phyloP scores from a whole-genome alignment of 176 grass and related monocot genomes.

The Zoysia pacifica region DNA sequence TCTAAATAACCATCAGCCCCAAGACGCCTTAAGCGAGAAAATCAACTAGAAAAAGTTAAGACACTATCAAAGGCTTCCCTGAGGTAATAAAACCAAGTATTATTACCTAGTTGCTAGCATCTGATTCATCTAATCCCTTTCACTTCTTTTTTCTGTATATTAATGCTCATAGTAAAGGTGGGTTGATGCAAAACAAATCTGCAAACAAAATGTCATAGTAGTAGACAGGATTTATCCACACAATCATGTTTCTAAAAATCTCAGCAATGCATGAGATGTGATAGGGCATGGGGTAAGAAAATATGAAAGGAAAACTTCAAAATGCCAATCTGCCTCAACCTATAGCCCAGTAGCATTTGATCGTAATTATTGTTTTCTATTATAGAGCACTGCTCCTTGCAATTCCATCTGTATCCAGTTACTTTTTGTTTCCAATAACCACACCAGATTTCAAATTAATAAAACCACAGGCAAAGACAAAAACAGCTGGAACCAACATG shows the following conservation, averaged over 20 bases:
- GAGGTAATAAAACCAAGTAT: conserved; percentile 36
- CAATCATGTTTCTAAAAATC: not conserved
- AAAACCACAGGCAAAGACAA: not conserved
- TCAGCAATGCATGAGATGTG: not conserved
- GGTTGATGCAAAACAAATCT: not conserved
- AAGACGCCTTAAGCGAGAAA: conserved; percentile 68
- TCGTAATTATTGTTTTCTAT: not conserved
- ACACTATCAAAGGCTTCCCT: conserved; percentile 26
- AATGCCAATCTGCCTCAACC: not conserved
- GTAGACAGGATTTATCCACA: not conserved
- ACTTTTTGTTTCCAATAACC: conserved; percentile 19
- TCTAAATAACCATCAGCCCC: conserved; percentile 80
- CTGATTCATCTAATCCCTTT: not conserved
- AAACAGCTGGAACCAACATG: not conserved
- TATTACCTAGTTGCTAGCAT: not conserved
- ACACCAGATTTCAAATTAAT: not conserved
- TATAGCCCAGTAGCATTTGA: not conserved
- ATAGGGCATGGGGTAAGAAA: not conserved
- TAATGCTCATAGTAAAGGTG: not conserved
- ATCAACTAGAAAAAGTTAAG: conserved; percentile 50
- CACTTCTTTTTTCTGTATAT: conserved; percentile 20
- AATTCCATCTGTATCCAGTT: not conserved
- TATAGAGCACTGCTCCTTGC: not conserved
- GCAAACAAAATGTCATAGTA: not conserved
- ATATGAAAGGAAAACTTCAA: not conserved